Evolutionary conservation across 768 basidiomycete species (phyloP).

Genomic region (Tubosaeta brunneosetosa): DNA sequence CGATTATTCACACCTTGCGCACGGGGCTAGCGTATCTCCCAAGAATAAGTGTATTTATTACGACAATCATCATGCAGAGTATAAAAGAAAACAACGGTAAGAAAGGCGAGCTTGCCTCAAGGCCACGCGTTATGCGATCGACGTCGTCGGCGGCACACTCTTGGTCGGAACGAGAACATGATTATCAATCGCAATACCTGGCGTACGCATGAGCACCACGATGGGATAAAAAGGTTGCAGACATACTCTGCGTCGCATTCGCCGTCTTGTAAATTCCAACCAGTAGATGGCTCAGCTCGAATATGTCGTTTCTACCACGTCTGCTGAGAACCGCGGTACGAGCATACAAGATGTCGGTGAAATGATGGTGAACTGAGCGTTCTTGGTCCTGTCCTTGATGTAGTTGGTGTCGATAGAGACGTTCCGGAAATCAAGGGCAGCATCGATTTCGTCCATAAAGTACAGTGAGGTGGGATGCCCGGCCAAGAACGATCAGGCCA

Average conservation of each 20-base stretch:
- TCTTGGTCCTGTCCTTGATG: conserved; percentile 95
- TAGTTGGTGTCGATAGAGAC: conserved; percentile 99
- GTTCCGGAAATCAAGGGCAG: conserved; percentile 93
- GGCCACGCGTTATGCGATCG: neutral
- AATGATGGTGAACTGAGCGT: conserved; percentile 97
- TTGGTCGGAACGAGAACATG: neutral
- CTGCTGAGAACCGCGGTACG: neutral
- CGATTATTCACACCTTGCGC: conserved; percentile 32
- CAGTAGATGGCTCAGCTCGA: conserved; percentile 93
- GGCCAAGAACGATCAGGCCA: neutral
- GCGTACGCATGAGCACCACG: neutral
- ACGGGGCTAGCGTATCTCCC: no score
- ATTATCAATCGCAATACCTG: neutral
- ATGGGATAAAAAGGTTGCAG: neutral
- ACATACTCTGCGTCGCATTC: neutral
- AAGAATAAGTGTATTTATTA: neutral
- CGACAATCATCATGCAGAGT: neutral
- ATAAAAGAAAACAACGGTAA: neutral
- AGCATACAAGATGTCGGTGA: conserved; percentile 53
- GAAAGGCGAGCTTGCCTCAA: neutral
- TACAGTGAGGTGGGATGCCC: conserved; percentile 89
- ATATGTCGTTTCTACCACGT: conserved; percentile 82
- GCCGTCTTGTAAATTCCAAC: conserved; percentile 99
- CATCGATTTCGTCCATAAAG: conserved; percentile 98
- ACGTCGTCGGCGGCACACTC: neutral